Percentiles rank a stretch among this genome's conserved stretches.
Conservation (phyloP, 345 rosid genomes). For the Gossypium rotundifolium region DNA sequence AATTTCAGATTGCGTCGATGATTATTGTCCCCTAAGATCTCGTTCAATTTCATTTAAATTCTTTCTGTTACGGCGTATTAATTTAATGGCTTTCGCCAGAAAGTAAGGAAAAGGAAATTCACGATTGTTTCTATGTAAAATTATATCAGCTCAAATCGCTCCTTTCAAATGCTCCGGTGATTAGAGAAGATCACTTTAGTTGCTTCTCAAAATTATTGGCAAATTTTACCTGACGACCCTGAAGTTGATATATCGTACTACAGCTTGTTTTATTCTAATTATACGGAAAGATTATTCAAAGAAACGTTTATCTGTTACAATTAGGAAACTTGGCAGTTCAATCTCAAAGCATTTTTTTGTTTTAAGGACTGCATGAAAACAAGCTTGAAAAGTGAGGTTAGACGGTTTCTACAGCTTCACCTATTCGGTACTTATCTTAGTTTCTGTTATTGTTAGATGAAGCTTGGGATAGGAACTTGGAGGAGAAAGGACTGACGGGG, state of each 20-base stretch:
- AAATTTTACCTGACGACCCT: background rate
- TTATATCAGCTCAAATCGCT: background rate
- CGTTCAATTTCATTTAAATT: background rate
- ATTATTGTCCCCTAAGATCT: background rate
- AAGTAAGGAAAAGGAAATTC: background rate
- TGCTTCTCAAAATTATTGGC: background rate
- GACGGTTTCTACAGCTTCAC: background rate
- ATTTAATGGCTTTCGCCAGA: background rate
- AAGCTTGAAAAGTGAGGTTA: background rate
- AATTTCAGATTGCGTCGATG: background rate
- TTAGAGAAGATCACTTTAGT: background rate
- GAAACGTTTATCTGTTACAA: background rate
- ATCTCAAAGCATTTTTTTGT: background rate
- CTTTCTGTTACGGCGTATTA: background rate
- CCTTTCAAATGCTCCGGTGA: background rate
- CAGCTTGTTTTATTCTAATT: background rate
- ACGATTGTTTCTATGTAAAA: background rate
- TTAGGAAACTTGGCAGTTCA: background rate
- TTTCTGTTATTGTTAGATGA: slow-evolving; percentile 19
- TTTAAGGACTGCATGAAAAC: background rate
- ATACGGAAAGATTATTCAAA: background rate
- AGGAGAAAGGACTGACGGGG: slow-evolving; percentile 21
- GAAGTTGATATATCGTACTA: background rate
- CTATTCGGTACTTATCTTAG: background rate
- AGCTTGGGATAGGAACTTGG: slow-evolving; percentile 24